Evolutionary conservation across 169 alveolate species (phyloP).

Genomic region (Blepharisma undulans): DNA sequence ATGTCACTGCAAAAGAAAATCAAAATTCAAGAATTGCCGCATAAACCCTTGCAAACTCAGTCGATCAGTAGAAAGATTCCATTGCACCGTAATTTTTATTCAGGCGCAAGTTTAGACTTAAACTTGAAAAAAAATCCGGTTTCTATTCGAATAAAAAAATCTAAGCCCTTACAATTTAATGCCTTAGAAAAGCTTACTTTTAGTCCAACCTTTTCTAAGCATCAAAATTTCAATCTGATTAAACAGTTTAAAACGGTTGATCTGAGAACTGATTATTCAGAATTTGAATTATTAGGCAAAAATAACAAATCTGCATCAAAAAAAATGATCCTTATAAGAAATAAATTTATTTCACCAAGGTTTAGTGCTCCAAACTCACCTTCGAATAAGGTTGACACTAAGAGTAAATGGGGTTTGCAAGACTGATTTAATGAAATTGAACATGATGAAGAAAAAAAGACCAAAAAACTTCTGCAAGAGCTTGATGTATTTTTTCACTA

Average conservation of each 20-base stretch:
- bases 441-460: not conserved
- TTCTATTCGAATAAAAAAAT: not conserved
- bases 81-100: not conserved
- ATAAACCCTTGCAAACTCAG: not conserved
- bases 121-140: not conserved
- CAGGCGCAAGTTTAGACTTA: not conserved
- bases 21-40: not conserved
- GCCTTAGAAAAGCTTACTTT: not conserved
- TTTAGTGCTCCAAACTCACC: too few relatives aligned
- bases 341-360: too few relatives aligned
- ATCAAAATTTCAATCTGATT: too few relatives aligned
- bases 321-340: too few relatives aligned
- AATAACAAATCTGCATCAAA: too few relatives aligned
- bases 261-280: not conserved
- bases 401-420: not conserved
- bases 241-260: not conserved
- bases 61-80: not conserved
- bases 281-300: not conserved
- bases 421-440: not conserved
- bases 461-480: not conserved
- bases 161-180: not conserved
- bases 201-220: not conserved
- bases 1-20: not conserved
- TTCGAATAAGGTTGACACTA: too few relatives aligned
- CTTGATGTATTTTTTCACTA: not conserved